Base-by-base conservation (phyloP, 305 asterid genomes). In the Rubia peregrina region DNA sequence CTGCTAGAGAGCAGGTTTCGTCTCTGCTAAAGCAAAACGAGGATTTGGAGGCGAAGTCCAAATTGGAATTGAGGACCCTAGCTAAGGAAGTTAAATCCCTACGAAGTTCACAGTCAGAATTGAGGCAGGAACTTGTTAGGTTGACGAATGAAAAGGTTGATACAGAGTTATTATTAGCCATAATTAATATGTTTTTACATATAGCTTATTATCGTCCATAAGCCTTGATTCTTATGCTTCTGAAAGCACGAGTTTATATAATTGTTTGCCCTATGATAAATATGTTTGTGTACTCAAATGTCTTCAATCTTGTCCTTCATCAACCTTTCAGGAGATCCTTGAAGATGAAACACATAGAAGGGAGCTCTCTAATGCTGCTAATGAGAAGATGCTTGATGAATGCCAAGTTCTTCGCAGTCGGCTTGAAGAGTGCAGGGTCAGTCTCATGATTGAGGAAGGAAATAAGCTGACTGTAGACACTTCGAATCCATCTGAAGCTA, bases 71-170 rank as follows among this genome's bases (percentile, higher is more conserved):
- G 61, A 82, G 85, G 81, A 75, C 84, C 77, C 84, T 89, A 26
- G 85, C 78, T 44, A 86, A 76, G 82, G 92, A 89, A 80, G 82
- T 89, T 73, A 88, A 85, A 74, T 83, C 87, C 65, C 89, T 87
- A 70, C 81, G 89, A 76, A 80, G 66, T 77, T 83, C 89, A 74
- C 87, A 83, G 68, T 74, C 82, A 69, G 86, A 88, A 77, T 46
- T 86, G 79, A 79, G 70, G 68, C 83, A 70, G 82, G 89, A 88
- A 82, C 85, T 82, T 67, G 83, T 78, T 71, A 83, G 67, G 53
- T 76, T 86, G 77, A 76, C 79, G 41, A 80, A 78, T 61, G 88
- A 87, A 71, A 87, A 68, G 75, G 75, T 69, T 42, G 86, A 85
- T 71, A 65, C 76, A 12, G 84, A 83, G 90, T 91, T 86, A 78